Evolutionary conservation across 2,329 filamentous ascomycete species (phyloP).

Genomic region (Trematosphaeria pertusa): DNA sequence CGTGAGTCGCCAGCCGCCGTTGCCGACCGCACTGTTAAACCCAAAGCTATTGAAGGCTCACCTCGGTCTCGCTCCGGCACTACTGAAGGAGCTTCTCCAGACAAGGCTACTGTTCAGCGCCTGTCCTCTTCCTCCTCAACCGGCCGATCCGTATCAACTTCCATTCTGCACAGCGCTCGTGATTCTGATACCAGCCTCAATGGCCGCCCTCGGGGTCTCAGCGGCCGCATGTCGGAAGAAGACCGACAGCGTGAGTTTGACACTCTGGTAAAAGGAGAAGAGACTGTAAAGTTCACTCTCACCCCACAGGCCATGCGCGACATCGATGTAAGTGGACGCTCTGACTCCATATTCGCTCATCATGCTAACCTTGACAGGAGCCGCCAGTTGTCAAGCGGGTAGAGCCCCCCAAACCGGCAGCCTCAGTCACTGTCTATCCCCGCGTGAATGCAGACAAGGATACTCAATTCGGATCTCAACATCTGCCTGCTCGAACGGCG

Average conservation of each 20-base stretch:
- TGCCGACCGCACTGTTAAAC: constrained; percentile 27
- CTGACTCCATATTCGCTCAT: neutral
- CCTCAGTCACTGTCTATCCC: constrained; percentile 41
- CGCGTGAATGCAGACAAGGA: constrained; percentile 38
- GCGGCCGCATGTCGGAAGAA: constrained; percentile 46
- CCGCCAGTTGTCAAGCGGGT: constrained; percentile 25
- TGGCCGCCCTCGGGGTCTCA: constrained; percentile 35
- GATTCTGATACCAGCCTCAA: constrained; percentile 41
- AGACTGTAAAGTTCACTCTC: constrained; percentile 59
- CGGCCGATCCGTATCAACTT: constrained; percentile 37
- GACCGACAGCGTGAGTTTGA: constrained; percentile 55
- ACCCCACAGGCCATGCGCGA: constrained; percentile 57
- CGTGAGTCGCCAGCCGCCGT: constrained; percentile 25
- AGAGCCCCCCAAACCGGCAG: constrained; percentile 24
- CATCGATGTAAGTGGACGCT: constrained; percentile 46
- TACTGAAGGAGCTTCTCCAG: constrained; percentile 29
- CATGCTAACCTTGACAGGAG: constrained; percentile 27
- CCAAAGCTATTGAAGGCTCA: constrained; percentile 31
- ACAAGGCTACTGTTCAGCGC: constrained; percentile 40
- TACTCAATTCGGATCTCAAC: constrained; percentile 36
- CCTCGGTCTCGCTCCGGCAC: constrained; percentile 25
- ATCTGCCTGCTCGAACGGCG: constrained; percentile 30
- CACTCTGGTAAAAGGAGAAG: constrained; percentile 53
- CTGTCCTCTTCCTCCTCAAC: constrained; percentile 42
- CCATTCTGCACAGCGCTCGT: constrained; percentile 39